Conservation (phyloP, 192 early-diverging fungal species). For the Backusella sp. region DNA sequence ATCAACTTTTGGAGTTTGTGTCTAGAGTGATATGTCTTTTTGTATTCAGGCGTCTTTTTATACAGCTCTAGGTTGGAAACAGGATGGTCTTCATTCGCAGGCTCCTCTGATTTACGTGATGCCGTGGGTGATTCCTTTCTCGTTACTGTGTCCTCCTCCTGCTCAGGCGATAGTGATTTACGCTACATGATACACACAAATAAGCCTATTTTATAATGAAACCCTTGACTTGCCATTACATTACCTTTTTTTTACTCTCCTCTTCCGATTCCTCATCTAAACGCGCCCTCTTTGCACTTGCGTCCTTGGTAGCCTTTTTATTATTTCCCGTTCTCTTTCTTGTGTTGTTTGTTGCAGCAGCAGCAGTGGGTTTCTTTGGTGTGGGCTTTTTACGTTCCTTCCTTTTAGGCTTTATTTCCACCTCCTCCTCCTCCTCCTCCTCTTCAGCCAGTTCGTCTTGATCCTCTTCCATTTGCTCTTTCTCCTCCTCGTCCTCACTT, state of each 20-base stretch:
- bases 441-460: conserved; percentile 8
- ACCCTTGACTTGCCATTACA: background rate
- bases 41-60: conserved; percentile 19
- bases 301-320: background rate
- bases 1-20: conserved; percentile 38
- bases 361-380: background rate
- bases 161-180: conserved; percentile 21
- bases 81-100: background rate
- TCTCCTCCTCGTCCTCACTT: conserved; percentile 25
- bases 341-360: background rate
- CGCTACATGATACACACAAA: background rate
- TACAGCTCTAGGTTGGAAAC: background rate
- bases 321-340: conserved; percentile 13
- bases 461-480: conserved; percentile 8
- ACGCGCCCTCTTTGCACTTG: background rate
- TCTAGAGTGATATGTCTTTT: conserved; percentile 29
- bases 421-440: conserved; percentile 14
- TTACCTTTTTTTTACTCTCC: background rate
- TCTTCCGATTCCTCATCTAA: background rate
- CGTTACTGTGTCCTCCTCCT: conserved; percentile 8
- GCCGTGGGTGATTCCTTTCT: background rate
- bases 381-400: conserved; percentile 1
- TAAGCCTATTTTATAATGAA: background rate
- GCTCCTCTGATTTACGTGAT: conserved; percentile 11
- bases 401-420: background rate